Evolutionary conservation across 106 monocot genomes (phyloP).

Genomic region (Phalaenopsis equestris): DNA sequence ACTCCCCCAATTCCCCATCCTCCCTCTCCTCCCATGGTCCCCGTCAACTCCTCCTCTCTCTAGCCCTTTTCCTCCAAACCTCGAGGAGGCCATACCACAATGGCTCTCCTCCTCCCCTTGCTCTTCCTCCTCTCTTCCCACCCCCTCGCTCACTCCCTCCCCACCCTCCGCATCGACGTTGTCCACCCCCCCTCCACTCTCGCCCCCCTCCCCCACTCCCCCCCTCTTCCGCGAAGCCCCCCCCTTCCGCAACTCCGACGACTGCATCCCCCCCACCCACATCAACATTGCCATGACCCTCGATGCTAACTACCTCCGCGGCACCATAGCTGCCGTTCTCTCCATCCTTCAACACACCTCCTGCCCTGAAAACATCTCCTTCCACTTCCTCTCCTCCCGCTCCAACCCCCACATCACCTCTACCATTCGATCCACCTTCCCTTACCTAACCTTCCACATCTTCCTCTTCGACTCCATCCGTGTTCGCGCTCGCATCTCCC

Average conservation of each 20-base stretch:
- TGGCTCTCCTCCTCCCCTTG: not conserved
- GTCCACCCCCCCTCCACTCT: not conserved
- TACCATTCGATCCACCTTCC: slow-evolving; percentile 44
- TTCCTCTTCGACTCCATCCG: slow-evolving; percentile 49
- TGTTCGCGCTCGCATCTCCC: slow-evolving; percentile 61
- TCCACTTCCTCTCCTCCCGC: slow-evolving; percentile 40
- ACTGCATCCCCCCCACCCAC: slow-evolving; percentile 22
- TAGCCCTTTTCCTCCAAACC: not conserved
- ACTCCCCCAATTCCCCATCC: not conserved
- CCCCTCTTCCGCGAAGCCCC: slow-evolving; percentile 65
- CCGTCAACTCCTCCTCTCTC: not conserved
- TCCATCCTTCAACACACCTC: slow-evolving; percentile 54
- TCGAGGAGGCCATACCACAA: not conserved
- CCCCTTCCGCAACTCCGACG: slow-evolving; percentile 60
- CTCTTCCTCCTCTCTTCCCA: slow-evolving; percentile 1
- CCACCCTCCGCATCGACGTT: slow-evolving; percentile 7
- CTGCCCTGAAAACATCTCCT: slow-evolving; percentile 50
- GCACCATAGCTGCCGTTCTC: slow-evolving; percentile 54
- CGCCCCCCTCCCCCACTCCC: slow-evolving; percentile 3
- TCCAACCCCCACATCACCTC: slow-evolving; percentile 13
- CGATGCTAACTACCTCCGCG: slow-evolving; percentile 67
- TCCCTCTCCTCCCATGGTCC: not conserved
- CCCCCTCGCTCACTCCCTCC: not conserved
- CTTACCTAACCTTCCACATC: slow-evolving; percentile 49
- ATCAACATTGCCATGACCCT: slow-evolving; percentile 71